These are phyloP conservation scores for Taphrina communis DNA, from an alignment of 1,139 yeast genomes.

Conservation along the genomic window DNA sequence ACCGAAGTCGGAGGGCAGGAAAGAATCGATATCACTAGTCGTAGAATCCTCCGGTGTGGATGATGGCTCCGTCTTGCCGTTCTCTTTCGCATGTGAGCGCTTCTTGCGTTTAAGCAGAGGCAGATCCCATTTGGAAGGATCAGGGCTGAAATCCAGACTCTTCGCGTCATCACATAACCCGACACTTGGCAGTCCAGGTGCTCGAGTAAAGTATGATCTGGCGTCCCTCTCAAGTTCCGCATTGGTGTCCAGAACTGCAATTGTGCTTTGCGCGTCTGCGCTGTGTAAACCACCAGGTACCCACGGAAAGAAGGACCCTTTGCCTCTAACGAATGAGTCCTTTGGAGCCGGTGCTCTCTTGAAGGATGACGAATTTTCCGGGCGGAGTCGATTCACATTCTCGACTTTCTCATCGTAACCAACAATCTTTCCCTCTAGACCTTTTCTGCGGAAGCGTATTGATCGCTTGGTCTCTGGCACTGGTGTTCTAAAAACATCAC, in stretches of 20 bases:
- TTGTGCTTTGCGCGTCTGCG: not conserved
- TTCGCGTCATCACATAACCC: not conserved
- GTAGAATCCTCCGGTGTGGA: conserved; percentile 34
- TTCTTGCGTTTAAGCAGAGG: conserved; percentile 23
- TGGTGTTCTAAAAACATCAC: not conserved
- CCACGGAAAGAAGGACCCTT: conserved; percentile 80
- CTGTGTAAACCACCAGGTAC: conserved; percentile 79
- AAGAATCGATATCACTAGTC: conserved; percentile 65
- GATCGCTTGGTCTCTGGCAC: conserved; percentile 45
- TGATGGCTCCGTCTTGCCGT: conserved; percentile 34
- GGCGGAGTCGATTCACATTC: conserved; percentile 15
- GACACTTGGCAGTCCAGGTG: conserved; percentile 22
- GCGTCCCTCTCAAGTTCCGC: not conserved
- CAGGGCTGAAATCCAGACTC: conserved; percentile 8
- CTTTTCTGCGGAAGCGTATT: conserved; percentile 59
- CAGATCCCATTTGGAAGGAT: conserved; percentile 41
- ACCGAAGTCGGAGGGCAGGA: conserved; percentile 65
- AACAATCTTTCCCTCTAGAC: conserved; percentile 72
- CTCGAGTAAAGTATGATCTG: conserved; percentile 1
- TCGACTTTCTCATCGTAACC: conserved; percentile 62
- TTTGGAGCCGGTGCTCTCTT: conserved; percentile 71
- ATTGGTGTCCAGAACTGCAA: conserved; percentile 1
- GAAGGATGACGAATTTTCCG: conserved; percentile 38
- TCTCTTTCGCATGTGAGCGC: conserved; percentile 10
- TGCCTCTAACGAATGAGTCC: conserved; percentile 69